Evolutionary conservation across 2,329 filamentous ascomycete species (phyloP), one percentile per base, ranked within the genome.

Genomic region (Amylocarpus encephaloides): DNA sequence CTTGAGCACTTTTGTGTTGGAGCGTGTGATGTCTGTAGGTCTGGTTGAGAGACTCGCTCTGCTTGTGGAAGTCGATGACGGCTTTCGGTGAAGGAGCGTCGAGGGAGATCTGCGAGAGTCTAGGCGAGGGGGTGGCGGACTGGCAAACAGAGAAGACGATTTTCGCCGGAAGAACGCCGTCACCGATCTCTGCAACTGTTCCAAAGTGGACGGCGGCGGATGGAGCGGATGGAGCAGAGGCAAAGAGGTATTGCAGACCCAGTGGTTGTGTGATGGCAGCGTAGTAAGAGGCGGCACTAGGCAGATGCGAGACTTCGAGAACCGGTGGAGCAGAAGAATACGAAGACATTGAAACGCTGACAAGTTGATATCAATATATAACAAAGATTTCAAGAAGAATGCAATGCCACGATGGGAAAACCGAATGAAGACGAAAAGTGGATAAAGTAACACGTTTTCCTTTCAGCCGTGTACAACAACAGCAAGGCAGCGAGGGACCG

Each of bases 251-350:
- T 53, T 78, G 78, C 54, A 94, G 82, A 34, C 86, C 86, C 18
- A 95, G 76, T 3, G 88, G 85, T 60, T 92, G 87, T 6, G 88
- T 76, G 57, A 89, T 77, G 55, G 86, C 79, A 18, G 90, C 79
- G 69, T 89, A 95, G 73, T 94, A 95, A 6, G 88, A 93, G 44
- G 85, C 82, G 3, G 89, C 86, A 33, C 83, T 81, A 48, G 88
- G 80, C 48, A 95, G 80, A 67, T 91, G 83, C 53, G 82, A 83
- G 64, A 95, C 89, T 64, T 80, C 73, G 58, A 82, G 64, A 56
- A 73, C 73, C 43, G 79, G 77, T 35, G 49, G 43, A 19, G 16
- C 22, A 39, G 18, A 13, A 36, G 36, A 30, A 22, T 42, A 50
- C 45, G 33, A 26, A 26, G 22, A 32, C 12, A 32, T 16, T 16